A percentile compares a stretch with the other conserved stretches of the same genome.
These are phyloP conservation scores for Sugiyamaella floridensis DNA, from an alignment of 805 yeast species.

Conservation along the genomic window DNA sequence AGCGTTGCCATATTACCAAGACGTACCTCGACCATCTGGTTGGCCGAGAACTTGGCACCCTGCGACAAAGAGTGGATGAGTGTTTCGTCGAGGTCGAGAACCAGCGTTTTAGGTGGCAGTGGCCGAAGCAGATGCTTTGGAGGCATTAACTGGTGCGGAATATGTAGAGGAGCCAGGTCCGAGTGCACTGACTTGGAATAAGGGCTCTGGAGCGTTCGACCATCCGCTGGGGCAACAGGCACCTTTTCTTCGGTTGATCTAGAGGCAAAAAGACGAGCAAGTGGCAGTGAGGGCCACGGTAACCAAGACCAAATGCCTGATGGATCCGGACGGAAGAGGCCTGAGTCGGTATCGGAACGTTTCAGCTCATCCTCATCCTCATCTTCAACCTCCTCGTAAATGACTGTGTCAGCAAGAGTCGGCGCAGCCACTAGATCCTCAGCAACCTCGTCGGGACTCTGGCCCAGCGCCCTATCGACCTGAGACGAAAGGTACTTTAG, in stretches of 20 bases:
- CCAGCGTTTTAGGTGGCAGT: conserved; percentile 53
- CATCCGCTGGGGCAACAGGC: neutral
- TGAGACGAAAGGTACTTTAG: conserved; percentile 24
- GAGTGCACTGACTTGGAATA: conserved; percentile 1
- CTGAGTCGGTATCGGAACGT: neutral
- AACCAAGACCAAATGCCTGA: neutral
- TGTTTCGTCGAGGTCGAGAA: conserved; percentile 90
- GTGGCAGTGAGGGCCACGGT: neutral
- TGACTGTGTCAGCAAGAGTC: neutral
- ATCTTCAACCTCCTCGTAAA: conserved; percentile 1
- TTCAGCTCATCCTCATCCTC: neutral
- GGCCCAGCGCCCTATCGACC: conserved; percentile 24
- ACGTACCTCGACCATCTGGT: conserved; percentile 76
- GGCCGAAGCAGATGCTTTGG: conserved; percentile 19
- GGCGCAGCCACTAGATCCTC: neutral
- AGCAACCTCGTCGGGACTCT: conserved; percentile 1
- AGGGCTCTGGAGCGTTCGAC: conserved; percentile 8
- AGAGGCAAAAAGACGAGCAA: neutral
- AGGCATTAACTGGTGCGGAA: conserved; percentile 10
- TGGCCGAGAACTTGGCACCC: conserved; percentile 38
- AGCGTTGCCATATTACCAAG: conserved; percentile 64
- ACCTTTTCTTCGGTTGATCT: neutral
- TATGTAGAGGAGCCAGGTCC: neutral
- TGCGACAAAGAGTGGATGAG: conserved; percentile 84
- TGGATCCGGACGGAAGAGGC: neutral